Evolutionary conservation across 2,329 filamentous ascomycete species (phyloP).

Genomic region (Exophiala sp.): DNA sequence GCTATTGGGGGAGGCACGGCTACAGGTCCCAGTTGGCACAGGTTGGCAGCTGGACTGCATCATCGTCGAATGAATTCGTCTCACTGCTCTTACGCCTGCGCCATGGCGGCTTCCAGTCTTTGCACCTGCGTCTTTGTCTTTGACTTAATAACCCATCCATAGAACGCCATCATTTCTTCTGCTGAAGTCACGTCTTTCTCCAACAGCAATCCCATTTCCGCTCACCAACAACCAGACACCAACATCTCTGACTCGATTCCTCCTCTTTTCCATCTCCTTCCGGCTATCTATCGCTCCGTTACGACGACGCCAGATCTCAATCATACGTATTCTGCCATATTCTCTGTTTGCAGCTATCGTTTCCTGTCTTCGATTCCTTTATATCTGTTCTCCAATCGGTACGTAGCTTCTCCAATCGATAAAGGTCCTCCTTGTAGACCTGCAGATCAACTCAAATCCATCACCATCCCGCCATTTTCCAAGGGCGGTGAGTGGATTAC

Average conservation of each 20-base stretch:
- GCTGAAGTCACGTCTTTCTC: too few species aligned
- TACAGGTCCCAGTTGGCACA: background rate
- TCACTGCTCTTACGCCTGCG: background rate
- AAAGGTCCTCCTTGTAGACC: slow-evolving; percentile 2
- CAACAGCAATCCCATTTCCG: background rate
- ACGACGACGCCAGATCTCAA: background rate
- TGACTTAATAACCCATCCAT: too few species aligned
- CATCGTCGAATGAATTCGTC: background rate
- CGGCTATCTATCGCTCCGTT: background rate
- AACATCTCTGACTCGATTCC: background rate
- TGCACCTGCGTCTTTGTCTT: too few species aligned
- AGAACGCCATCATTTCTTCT: too few species aligned
- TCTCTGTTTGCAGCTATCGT: slow-evolving; percentile 1
- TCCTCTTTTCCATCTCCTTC: background rate
- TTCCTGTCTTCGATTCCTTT: slow-evolving; percentile 5
- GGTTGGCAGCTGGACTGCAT: background rate
- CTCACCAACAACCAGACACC: background rate
- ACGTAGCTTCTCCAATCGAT: slow-evolving; percentile 15
- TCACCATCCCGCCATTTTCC: background rate
- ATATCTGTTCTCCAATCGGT: slow-evolving; percentile 15
- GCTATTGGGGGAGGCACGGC: background rate
- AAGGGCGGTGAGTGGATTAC: slow-evolving; percentile 5
- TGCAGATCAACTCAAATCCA: slow-evolving; percentile 4
- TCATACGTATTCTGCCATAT: slow-evolving; percentile 2
- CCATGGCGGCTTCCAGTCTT: background rate